Percentiles rank a stretch among this genome's conserved stretches.
Evolutionary conservation across 1,139 yeast genomes (phyloP).

Genomic region (Blastobotrys indianensis): DNA sequence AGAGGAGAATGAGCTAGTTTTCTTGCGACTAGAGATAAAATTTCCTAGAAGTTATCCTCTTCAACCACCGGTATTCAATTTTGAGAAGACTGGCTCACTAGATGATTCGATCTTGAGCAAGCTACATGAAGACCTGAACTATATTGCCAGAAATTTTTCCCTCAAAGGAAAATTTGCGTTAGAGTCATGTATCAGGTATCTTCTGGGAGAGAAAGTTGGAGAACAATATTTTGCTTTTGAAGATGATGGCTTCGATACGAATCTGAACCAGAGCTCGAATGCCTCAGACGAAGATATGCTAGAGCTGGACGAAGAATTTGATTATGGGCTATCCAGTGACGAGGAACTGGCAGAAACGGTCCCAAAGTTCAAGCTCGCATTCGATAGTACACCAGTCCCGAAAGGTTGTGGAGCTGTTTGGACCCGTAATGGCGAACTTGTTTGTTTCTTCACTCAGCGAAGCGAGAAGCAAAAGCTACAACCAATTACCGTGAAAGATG

Average conservation of each 20-base stretch:
- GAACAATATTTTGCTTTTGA: constrained; percentile 11
- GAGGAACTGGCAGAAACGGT: constrained; percentile 21
- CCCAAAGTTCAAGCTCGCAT: constrained; percentile 28
- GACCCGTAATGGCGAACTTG: constrained; percentile 71
- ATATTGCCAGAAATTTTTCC: constrained; percentile 54
- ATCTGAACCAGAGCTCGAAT: too few species aligned
- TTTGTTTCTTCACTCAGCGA: constrained; percentile 74
- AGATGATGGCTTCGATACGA: constrained; percentile 13
- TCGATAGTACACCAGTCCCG: constrained; percentile 85
- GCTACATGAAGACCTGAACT: constrained; percentile 46
- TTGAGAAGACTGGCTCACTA: constrained; percentile 76
- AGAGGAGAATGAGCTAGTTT: constrained; percentile 48
- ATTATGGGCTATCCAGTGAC: constrained; percentile 20
- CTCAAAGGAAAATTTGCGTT: constrained; percentile 60
- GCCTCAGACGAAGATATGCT: constrained; percentile 10
- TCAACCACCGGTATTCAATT: constrained; percentile 49
- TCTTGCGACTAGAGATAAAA: constrained; percentile 58
- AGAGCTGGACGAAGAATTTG: constrained; percentile 13
- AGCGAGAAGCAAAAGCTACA: constrained; percentile 17
- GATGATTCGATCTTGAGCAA: constrained; percentile 43
- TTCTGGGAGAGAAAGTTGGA: constrained; percentile 67
- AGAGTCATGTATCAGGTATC: constrained; percentile 66
- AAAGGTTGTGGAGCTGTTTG: constrained; percentile 91
- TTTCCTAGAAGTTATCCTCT: constrained; percentile 75
- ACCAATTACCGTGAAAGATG: neutral